Percentiles rank a stretch among this genome's conserved stretches.
Conservation (phyloP, 75 land plant species). For the Chamaecyparis obtusa region DNA sequence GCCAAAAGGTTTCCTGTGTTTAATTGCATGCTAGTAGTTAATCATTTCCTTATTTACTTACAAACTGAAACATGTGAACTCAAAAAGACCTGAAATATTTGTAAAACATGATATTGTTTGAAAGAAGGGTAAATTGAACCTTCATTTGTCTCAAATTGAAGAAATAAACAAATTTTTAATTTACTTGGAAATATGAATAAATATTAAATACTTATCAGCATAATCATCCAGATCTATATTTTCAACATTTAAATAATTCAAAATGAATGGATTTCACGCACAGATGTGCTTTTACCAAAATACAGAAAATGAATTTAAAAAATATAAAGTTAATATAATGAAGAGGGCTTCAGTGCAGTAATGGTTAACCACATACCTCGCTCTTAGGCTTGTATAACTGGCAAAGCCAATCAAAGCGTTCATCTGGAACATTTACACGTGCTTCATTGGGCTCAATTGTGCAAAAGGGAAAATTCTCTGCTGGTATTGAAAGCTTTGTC, state of each 20-base stretch:
- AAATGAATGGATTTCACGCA: not conserved
- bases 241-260: not conserved
- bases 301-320: not conserved
- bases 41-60: too few species aligned
- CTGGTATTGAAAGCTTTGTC: constrained; percentile 95
- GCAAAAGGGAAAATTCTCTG: constrained; percentile 96
- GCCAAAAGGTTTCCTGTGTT: not conserved
- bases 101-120: not conserved
- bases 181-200: too few species aligned
- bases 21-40: too few species aligned
- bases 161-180: too few species aligned
- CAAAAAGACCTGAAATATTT: not conserved
- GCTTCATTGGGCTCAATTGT: constrained; percentile 99
- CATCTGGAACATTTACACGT: constrained; percentile 89
- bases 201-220: too few species aligned
- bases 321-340: not conserved
- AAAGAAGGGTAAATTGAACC: not conserved
- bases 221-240: too few species aligned
- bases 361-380: constrained; percentile 48
- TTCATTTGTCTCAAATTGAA: not conserved
- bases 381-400: constrained; percentile 91
- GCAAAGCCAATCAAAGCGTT: constrained; percentile 97
- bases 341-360: not conserved
- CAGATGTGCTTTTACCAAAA: not conserved
- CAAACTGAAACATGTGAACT: too few species aligned